A percentile compares a stretch with the other conserved stretches of the same genome.
Conservation (phyloP, 176 grass and related monocot species). For the Melocanna baccifera region DNA sequence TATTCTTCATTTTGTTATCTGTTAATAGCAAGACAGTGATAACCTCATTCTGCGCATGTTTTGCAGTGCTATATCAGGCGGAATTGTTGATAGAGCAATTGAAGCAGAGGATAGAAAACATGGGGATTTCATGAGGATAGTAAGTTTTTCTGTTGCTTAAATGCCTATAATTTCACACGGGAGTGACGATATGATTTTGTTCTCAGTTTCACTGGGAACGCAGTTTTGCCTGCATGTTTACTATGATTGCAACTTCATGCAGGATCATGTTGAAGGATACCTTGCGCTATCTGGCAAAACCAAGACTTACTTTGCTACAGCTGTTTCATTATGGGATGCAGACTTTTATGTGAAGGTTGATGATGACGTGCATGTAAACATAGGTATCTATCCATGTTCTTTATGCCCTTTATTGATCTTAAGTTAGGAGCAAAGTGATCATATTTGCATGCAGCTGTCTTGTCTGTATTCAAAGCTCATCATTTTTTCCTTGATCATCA, state of each 20-base stretch:
- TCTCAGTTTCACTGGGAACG: not conserved
- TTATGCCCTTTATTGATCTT: not conserved
- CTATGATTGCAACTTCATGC: slow-evolving; percentile 3
- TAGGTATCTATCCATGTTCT: slow-evolving; percentile 46
- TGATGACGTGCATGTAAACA: slow-evolving; percentile 78
- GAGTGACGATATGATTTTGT: not conserved
- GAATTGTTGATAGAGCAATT: slow-evolving; percentile 73
- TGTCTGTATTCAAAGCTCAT: not conserved
- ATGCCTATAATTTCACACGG: not conserved
- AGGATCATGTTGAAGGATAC: slow-evolving; percentile 80
- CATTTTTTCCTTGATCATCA: not conserved
- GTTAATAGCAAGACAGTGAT: not conserved
- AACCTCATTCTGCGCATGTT: not conserved
- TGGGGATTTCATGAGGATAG: slow-evolving; percentile 71
- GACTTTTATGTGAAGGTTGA: slow-evolving; percentile 73
- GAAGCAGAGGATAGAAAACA: slow-evolving; percentile 71
- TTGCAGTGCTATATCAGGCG: slow-evolving; percentile 64
- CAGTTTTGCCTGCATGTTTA: slow-evolving; percentile 22
- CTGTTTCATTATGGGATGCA: slow-evolving; percentile 71
- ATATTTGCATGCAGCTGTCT: not conserved
- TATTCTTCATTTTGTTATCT: not conserved
- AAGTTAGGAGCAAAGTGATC: slow-evolving; percentile 24
- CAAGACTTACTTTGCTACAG: slow-evolving; percentile 65
- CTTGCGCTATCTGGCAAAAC: slow-evolving; percentile 71
- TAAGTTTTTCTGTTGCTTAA: slow-evolving; percentile 30